phyloP scores from a whole-genome alignment of 129 eudicot species.

The Flaveria trinervia region DNA sequence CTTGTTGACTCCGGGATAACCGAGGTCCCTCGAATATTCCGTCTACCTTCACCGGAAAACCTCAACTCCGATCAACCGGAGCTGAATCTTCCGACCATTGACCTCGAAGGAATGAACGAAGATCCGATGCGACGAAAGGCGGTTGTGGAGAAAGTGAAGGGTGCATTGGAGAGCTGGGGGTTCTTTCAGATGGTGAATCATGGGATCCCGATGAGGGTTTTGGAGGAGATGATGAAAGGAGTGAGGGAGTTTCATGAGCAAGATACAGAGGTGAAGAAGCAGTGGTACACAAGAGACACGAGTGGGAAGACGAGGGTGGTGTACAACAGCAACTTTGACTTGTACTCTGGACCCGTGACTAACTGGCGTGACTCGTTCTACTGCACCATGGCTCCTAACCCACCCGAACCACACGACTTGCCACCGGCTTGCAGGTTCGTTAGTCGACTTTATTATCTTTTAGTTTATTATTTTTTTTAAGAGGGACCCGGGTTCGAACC shows the following conservation, averaged over 20 bases:
- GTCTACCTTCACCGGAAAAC: conserved; percentile 22
- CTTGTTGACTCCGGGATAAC: conserved; percentile 54
- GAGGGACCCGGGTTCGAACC: no score
- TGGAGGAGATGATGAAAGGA: conserved; percentile 45
- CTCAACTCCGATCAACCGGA: conserved; percentile 10
- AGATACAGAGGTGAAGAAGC: conserved; percentile 42
- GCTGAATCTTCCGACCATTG: conserved; percentile 40
- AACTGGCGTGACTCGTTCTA: conserved; percentile 58
- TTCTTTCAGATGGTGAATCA: conserved; percentile 56
- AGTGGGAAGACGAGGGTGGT: conserved; percentile 23
- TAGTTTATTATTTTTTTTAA: no score
- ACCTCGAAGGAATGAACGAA: conserved; percentile 31
- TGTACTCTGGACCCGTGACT: conserved; percentile 40
- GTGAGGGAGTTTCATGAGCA: conserved; percentile 42
- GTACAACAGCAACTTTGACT: conserved; percentile 45
- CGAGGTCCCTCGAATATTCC: conserved; percentile 45
- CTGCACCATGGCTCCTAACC: conserved; percentile 40
- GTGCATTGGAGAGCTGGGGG: conserved; percentile 45
- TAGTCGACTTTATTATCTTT: no score
- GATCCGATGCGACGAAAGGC: conserved; percentile 12
- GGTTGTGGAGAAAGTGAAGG: conserved; percentile 31
- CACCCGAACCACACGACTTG: conserved; percentile 47
- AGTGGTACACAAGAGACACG: conserved; percentile 28
- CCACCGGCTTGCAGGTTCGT: conserved; percentile 59
- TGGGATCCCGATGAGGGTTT: conserved; percentile 40